Evolutionary conservation across 176 grass and related monocot genomes (phyloP), one percentile per base, ranked within the genome.

Genomic region (Aegilops longissima): DNA sequence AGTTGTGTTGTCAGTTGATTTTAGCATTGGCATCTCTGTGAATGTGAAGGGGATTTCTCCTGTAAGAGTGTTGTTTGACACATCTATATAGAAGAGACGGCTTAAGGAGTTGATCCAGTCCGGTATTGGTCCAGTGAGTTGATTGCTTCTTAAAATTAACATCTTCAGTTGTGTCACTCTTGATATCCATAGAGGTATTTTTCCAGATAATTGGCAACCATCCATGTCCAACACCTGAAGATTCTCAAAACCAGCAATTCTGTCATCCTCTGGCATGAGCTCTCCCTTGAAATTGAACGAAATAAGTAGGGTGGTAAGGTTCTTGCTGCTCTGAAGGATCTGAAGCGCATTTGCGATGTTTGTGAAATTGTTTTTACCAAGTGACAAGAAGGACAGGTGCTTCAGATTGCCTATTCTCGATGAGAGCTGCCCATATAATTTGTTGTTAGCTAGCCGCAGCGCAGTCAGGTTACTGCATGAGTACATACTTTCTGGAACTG

Each of bases 401-500:
- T 78, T 77, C 34, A 90, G 21, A 62, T 90, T 85, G 3, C 9
- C 24, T 39, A 93, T 38, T 61, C 52, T 4, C 0, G 16, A 0
- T 56, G 85, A 87, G 1, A 93, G 1, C 7, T 81, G 16, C 0
- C 91, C 91, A 0, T 75, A 12, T 0, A 90, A 61, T 0, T 78
- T 5, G 6, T 93, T 90, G 0, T 0, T 0, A 5, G 88, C 64
- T 11, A 93, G 11, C 5, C 84, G 8, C 2, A 90, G 21, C 2
- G 84, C 67, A 17, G 18, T 82, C 1, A 93, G 2, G 5, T 79
- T 87, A 10, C 5, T 81, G n/a, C 87, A 93, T 0, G 75, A 84
- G 71, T 93, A 93, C 1, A 93, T 84, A 56, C 69, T 93, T 51
- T 87, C 80, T 45, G 87, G 91, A 69, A 93, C 14, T 51, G 5